phyloP scores from a whole-genome alignment of 148 eudicot genomes.

The Dianthus caryophyllus region DNA sequence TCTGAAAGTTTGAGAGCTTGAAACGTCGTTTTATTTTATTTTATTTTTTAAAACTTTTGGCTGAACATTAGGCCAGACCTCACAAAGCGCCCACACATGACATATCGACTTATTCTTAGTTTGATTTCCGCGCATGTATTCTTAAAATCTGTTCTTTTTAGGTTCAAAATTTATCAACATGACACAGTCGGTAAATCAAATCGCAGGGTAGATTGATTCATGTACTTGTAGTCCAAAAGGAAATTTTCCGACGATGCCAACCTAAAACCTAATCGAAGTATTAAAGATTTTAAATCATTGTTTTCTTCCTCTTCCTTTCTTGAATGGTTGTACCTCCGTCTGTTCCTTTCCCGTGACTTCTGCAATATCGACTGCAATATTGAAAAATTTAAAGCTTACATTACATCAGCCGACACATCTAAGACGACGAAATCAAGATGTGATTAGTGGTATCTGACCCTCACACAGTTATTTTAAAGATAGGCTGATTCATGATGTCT shows the following conservation, averaged over 20 bases:
- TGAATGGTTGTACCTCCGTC: constrained; percentile 64
- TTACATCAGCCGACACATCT: constrained; percentile 3
- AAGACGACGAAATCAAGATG: no score
- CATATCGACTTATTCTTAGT: no score
- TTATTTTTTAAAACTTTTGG: no score
- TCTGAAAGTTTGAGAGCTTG: no score
- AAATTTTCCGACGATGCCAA: not conserved
- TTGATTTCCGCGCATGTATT: not conserved
- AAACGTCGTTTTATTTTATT: no score
- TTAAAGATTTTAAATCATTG: constrained; percentile 36
- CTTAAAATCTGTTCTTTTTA: not conserved
- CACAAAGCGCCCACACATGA: no score
- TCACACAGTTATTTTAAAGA: no score
- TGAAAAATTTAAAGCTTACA: not conserved
- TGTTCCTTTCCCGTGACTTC: constrained; percentile 88
- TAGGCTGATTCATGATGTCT: no score
- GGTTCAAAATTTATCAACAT: constrained; percentile 3
- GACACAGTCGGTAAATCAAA: constrained; percentile 1
- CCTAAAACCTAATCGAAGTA: constrained; percentile 14
- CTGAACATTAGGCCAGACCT: no score
- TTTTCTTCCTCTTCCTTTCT: constrained; percentile 93
- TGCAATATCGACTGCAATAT: constrained; percentile 62
- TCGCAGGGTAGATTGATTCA: not conserved
- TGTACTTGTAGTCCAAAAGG: not conserved
- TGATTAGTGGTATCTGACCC: no score